Evolutionary conservation across 2,329 filamentous ascomycete genomes (phyloP).

Genomic region (Onygena corvina): DNA sequence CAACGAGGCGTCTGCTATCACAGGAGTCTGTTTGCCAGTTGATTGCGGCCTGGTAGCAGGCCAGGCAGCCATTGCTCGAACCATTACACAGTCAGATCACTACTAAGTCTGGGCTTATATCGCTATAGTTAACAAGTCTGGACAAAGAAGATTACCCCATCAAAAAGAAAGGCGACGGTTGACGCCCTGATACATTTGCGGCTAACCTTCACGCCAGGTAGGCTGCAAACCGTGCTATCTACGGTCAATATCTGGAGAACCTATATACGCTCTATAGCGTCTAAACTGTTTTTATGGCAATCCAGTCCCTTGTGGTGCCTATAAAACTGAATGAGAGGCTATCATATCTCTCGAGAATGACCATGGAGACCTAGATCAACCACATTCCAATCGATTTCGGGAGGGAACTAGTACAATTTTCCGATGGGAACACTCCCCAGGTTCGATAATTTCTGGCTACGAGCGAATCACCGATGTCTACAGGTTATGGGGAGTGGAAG

Average conservation of each 20-base stretch:
- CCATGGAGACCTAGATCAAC: background rate
- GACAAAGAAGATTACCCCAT: too few relatives aligned
- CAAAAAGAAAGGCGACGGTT: too few relatives aligned
- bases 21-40: conserved; percentile 19
- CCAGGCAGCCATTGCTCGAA: conserved; percentile 17
- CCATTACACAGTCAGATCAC: conserved; percentile 17
- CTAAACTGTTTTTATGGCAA: too few relatives aligned
- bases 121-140: too few relatives aligned
- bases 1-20: conserved; percentile 17
- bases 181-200: too few relatives aligned
- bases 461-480: background rate
- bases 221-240: too few relatives aligned
- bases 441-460: too few relatives aligned
- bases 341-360: background rate
- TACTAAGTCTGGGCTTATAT: background rate
- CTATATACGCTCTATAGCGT: too few relatives aligned
- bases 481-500: background rate
- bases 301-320: too few relatives aligned
- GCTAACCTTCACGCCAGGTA: too few relatives aligned
- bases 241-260: too few relatives aligned
- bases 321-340: background rate
- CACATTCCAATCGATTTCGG: background rate
- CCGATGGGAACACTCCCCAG: background rate
- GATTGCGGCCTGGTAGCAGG: conserved; percentile 20
- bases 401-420: background rate